Evolutionary conservation across 2,329 filamentous ascomycete species (phyloP), one percentile per base, ranked within the genome.

Genomic region (Xylaria sp.): DNA sequence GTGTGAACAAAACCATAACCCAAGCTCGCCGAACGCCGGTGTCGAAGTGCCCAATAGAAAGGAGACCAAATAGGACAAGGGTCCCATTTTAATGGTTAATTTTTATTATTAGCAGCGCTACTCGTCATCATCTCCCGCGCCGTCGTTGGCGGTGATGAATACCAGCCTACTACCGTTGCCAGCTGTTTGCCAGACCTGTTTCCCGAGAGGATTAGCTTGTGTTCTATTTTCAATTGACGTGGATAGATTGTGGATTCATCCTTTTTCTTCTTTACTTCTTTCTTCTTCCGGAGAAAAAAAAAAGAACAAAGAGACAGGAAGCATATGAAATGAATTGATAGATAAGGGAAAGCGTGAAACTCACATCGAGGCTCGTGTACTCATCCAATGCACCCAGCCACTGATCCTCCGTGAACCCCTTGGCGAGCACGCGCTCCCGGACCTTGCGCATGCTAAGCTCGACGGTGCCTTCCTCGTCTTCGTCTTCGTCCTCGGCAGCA

Each of bases 321-420:
- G 8, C 2, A 37, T 52, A 2, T 13, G 50, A 44, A 18, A 58
- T 2, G 32, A 50, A 46, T 58, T 61, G 28, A 61, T 9, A 56
- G 28, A n/a, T 23, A 51, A 34, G 59, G 28, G 54, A 20, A 1
- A 8, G 34, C n/a, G 28, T n/a, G 10, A 77, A 73, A 91, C 94
- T 93, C 85, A 98, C 96, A 84, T 97, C 92, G 70, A 97, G 83
- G 73, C 88, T 85, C 2, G 93, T 91, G 82, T 99, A 98, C 84
- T 97, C 95, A 71, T 97, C 91, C 78, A 99, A 86, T 23, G 94
- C 91, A 74, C 88, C 88, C 77, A 92, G 87, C 83, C 97, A 94
- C 81, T 99, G 94, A 81, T 98, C 94, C 73, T 94, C 91, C 0
- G 95, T 99, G 81, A 98, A 99, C 2, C 96, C 96, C 87, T 97